Conservation (phyloP, 257 asterid species). For the Cinchona pubescens region DNA sequence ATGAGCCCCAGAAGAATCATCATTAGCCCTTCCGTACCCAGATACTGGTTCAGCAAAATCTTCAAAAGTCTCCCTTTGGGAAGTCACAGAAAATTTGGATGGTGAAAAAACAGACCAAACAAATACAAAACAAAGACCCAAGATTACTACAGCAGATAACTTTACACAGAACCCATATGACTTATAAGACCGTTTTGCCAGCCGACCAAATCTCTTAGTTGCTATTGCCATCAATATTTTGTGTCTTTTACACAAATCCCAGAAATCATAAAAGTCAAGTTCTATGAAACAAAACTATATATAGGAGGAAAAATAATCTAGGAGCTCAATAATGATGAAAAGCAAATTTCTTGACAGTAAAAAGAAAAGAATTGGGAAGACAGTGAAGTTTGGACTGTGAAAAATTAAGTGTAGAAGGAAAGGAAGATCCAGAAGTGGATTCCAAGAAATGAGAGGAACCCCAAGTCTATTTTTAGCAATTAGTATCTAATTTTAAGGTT, state of each 20-base stretch:
- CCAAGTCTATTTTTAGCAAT: slow-evolving; percentile 1
- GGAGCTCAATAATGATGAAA: not conserved
- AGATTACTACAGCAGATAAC: slow-evolving; percentile 58
- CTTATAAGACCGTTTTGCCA: slow-evolving; percentile 76
- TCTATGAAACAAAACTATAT: not conserved
- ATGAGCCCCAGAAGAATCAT: slow-evolving; percentile 25
- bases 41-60: slow-evolving; percentile 71
- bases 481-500: not conserved
- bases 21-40: slow-evolving; percentile 34
- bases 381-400: slow-evolving; percentile 32
- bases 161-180: slow-evolving; percentile 72
- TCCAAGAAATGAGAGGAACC: slow-evolving; percentile 13
- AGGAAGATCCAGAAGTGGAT: slow-evolving; percentile 44
- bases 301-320: not conserved
- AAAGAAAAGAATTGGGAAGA: slow-evolving; percentile 17
- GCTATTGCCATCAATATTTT: slow-evolving; percentile 55
- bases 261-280: not conserved
- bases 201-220: slow-evolving; percentile 79
- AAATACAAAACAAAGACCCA: slow-evolving; percentile 80
- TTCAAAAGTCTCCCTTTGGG: slow-evolving; percentile 81
- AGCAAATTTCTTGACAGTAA: slow-evolving; percentile 6
- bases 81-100: slow-evolving; percentile 56
- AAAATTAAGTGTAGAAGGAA: slow-evolving; percentile 25
- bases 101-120: slow-evolving; percentile 80
- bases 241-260: slow-evolving; percentile 23